Evolutionary conservation across 805 yeast genomes (phyloP).

Genomic region (Metschnikowia santaceciliae): DNA sequence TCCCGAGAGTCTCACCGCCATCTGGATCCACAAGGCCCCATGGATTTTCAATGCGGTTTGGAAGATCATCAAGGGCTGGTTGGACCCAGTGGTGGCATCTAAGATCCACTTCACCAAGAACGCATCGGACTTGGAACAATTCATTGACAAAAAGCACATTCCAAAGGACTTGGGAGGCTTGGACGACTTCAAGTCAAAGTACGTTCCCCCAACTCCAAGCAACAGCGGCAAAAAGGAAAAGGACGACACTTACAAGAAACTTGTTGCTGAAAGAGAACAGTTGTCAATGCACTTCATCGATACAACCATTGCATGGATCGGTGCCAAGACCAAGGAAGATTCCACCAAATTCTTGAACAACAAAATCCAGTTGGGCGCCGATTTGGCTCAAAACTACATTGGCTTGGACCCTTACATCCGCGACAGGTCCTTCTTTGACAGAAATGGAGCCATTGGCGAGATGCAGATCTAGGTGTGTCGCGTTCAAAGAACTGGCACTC

Average conservation of each 20-base stretch:
- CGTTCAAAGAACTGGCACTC: not conserved
- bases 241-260: slow-evolving; percentile 40
- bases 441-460: slow-evolving; percentile 15
- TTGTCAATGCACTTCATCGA: slow-evolving; percentile 53
- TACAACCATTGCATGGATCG: slow-evolving; percentile 77
- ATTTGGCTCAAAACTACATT: slow-evolving; percentile 60
- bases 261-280: slow-evolving; percentile 51
- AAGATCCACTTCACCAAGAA: slow-evolving; percentile 81
- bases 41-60: slow-evolving; percentile 96
- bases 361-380: slow-evolving; percentile 49
- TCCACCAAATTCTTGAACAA: slow-evolving; percentile 47
- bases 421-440: slow-evolving; percentile 16
- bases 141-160: slow-evolving; percentile 54
- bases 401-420: slow-evolving; percentile 41
- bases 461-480: slow-evolving; percentile 5
- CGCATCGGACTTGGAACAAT: slow-evolving; percentile 61
- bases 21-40: slow-evolving; percentile 90
- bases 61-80: slow-evolving; percentile 89
- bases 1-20: slow-evolving; percentile 84
- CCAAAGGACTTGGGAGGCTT: slow-evolving; percentile 76
- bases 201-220: slow-evolving; percentile 59
- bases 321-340: slow-evolving; percentile 50
- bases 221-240: slow-evolving; percentile 35
- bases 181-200: slow-evolving; percentile 55
- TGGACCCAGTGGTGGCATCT: slow-evolving; percentile 93